Conservation (phyloP, 1,284 basidiomycete genomes). For the Heterobasidion irregulare region DNA sequence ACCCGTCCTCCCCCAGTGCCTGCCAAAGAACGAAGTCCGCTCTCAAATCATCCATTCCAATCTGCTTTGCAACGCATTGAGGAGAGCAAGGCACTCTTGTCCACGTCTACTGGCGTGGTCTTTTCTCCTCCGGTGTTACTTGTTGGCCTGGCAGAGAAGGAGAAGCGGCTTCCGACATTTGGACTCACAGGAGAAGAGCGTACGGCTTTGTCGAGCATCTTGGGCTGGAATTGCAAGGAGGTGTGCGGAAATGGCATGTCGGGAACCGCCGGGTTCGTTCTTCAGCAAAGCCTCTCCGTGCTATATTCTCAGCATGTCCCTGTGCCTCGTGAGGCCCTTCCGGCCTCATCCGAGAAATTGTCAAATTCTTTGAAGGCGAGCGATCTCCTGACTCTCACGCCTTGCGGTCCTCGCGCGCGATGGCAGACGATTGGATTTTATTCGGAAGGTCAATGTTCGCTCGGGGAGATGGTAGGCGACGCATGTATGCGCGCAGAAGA, state of each 20-base stretch:
- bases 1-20: conserved; percentile 11
- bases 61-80: conserved; percentile 32
- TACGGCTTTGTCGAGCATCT: conserved; percentile 37
- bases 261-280: conserved; percentile 44
- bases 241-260: conserved; percentile 36
- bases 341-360: conserved; percentile 9
- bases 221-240: conserved; percentile 50
- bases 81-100: conserved; percentile 30
- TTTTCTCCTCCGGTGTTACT: conserved; percentile 40
- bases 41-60: conserved; percentile 23
- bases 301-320: conserved; percentile 43
- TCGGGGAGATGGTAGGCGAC: conserved; percentile 35
- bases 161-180: conserved; percentile 27
- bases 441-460: conserved; percentile 16
- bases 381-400: conserved; percentile 8
- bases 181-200: conserved; percentile 48
- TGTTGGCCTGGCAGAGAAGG: conserved; percentile 38
- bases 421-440: conserved; percentile 47
- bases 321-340: conserved; percentile 9
- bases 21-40: background rate
- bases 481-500: conserved; percentile 24
- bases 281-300: conserved; percentile 50
- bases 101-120: conserved; percentile 41
- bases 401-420: conserved; percentile 29
- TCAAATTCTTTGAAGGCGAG: conserved; percentile 7